A percentile compares a stretch with the other conserved stretches of the same genome.
Evolutionary conservation across 345 rosid genomes (phyloP).

Genomic region (Kandelia obovata): DNA sequence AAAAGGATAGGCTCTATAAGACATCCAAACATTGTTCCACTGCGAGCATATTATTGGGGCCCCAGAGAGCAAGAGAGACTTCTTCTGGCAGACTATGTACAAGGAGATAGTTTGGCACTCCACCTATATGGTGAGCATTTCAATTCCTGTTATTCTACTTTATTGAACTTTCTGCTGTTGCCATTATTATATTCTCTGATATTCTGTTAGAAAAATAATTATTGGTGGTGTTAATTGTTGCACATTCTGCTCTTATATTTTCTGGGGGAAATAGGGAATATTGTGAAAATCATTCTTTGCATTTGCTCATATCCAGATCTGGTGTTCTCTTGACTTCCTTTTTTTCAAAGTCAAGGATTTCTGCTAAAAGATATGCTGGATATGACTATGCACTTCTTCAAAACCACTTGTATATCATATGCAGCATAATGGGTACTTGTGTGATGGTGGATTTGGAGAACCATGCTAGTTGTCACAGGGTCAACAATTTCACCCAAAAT

Average conservation of each 20-base stretch:
- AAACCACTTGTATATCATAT: background rate
- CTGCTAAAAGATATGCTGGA: background rate
- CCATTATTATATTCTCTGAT: background rate
- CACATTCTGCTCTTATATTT: too few species aligned
- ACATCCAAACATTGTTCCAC: constrained; percentile 67
- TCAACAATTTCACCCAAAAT: too few species aligned
- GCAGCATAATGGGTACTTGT: background rate
- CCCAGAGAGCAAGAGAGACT: constrained; percentile 95
- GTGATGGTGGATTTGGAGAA: background rate
- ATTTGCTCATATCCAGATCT: too few species aligned
- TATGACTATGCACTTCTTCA: background rate
- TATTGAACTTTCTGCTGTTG: background rate
- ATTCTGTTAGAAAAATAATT: background rate
- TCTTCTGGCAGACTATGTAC: constrained; percentile 73
- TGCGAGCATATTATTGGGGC: constrained; percentile 95
- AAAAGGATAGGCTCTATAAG: constrained; percentile 73
- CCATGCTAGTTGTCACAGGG: background rate
- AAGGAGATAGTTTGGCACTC: constrained; percentile 87
- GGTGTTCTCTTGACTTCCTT: too few species aligned
- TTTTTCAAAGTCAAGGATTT: too few species aligned
- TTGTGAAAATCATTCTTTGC: too few species aligned
- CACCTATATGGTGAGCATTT: constrained; percentile 81
- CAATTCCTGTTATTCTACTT: background rate
- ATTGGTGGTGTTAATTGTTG: background rate
- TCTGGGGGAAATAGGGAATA: too few species aligned